Evolutionary conservation across 768 basidiomycete species (phyloP).

Genomic region (Porphyrellus cyaneotinctus): DNA sequence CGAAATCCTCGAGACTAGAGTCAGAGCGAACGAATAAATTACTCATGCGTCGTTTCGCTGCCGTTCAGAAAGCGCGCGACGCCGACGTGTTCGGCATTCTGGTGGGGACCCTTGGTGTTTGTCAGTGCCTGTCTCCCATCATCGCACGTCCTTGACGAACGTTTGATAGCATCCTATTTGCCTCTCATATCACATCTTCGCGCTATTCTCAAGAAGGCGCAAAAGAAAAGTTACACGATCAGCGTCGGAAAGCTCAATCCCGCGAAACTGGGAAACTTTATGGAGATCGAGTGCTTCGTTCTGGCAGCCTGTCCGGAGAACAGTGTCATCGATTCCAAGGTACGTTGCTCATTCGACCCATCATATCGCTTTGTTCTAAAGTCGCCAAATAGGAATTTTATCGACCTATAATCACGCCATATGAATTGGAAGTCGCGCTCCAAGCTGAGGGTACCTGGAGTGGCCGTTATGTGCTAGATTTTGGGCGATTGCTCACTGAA

Average conservation of each 20-base stretch:
- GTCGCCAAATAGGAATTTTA: conserved; percentile 68
- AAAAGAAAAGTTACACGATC: conserved; percentile 92
- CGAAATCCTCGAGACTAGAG: conserved; percentile 46
- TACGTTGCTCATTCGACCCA: conserved; percentile 14
- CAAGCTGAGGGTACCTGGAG: conserved; percentile 68
- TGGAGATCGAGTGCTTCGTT: conserved; percentile 94
- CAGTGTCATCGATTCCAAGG: conserved; percentile 73
- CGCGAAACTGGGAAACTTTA: conserved; percentile 91
- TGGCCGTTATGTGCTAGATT: conserved; percentile 75
- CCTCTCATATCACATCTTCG: conserved; percentile 84
- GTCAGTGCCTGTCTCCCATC: conserved; percentile 38
- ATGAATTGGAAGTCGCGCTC: conserved; percentile 81
- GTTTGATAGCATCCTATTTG: conserved; percentile 67
- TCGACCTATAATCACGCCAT: conserved; percentile 90
- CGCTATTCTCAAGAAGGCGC: conserved; percentile 52
- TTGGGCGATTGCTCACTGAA: conserved; percentile 53
- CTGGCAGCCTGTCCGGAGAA: conserved; percentile 95
- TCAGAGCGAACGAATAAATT: conserved; percentile 72
- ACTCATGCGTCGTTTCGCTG: conserved; percentile 85
- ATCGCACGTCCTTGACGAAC: neutral
- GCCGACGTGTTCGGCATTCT: conserved; percentile 95
- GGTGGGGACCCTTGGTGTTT: conserved; percentile 89
- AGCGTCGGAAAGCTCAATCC: conserved; percentile 95
- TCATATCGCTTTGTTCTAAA: neutral
- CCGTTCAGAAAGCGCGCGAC: conserved; percentile 83